A percentile compares a stretch with the other conserved stretches of the same genome.
phyloP scores from a whole-genome alignment of 1,139 yeast genomes.

The Pichia inconspicua region DNA sequence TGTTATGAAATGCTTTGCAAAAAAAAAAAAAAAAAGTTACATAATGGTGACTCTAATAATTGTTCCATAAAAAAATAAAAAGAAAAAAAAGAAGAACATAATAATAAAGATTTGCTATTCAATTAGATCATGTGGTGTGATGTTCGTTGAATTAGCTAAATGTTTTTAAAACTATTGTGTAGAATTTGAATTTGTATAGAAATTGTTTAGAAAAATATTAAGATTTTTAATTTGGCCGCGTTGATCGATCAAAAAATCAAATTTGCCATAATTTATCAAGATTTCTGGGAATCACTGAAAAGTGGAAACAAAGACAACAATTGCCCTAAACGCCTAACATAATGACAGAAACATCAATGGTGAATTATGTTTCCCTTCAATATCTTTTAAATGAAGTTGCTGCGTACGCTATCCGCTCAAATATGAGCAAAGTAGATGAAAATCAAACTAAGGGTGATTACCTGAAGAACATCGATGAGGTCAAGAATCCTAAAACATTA shows the following conservation, averaged over 20 bases:
- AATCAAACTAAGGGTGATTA: constrained; percentile 28
- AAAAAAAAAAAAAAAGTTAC: not conserved
- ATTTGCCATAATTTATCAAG: too few species aligned
- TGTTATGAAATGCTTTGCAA: not conserved
- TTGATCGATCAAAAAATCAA: too few species aligned
- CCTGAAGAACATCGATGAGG: not conserved
- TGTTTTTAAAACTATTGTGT: not conserved
- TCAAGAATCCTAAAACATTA: constrained; percentile 2
- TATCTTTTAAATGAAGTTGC: constrained; percentile 9
- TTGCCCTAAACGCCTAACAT: not conserved
- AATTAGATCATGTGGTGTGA: not conserved
- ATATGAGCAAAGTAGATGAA: constrained; percentile 20
- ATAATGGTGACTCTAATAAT: not conserved
- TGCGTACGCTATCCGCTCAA: constrained; percentile 4
- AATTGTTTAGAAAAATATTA: not conserved
- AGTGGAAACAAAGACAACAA: too few species aligned
- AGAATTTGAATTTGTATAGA: not conserved
- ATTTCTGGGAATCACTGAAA: too few species aligned
- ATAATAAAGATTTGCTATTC: too few species aligned
- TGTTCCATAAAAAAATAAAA: too few species aligned
- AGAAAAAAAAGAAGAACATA: too few species aligned
- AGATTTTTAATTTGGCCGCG: not conserved
- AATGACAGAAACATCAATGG: not conserved
- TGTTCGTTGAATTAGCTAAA: not conserved
- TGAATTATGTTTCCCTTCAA: constrained; percentile 4